A percentile compares a stretch with the other conserved stretches of the same genome.
Evolutionary conservation across 208 protist genomes (phyloP).

Genomic region (Leptomonas pyrrhocoris): DNA sequence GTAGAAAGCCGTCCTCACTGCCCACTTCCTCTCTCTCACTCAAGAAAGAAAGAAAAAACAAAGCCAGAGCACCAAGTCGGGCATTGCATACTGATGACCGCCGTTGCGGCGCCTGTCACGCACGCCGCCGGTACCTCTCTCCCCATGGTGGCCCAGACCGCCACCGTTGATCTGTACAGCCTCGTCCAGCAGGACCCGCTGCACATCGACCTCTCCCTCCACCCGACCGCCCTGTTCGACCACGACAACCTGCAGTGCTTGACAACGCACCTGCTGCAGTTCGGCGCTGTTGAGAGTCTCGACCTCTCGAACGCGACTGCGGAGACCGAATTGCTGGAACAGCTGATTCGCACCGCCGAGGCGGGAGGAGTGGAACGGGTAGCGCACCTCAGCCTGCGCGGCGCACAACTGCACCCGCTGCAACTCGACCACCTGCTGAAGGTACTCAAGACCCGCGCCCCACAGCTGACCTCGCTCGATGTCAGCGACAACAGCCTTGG

Average conservation of each 20-base stretch:
- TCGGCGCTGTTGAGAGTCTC: conserved; percentile 29
- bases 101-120: background rate
- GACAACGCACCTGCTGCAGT: conserved; percentile 38
- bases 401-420: conserved; percentile 13
- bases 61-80: background rate
- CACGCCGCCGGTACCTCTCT: background rate
- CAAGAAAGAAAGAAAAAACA: too few relatives aligned
- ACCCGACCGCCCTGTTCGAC: conserved; percentile 28
- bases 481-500: conserved; percentile 57
- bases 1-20: too few relatives aligned
- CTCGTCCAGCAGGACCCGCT: conserved; percentile 38
- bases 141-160: conserved; percentile 22
- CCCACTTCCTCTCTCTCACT: too few relatives aligned
- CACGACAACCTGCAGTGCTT: conserved; percentile 37
- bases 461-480: conserved; percentile 44
- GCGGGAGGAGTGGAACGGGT: conserved; percentile 17
- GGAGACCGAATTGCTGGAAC: conserved; percentile 7
- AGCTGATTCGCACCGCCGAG: conserved; percentile 17
- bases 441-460: conserved; percentile 17
- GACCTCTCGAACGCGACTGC: conserved; percentile 18
- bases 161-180: conserved; percentile 18
- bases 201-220: conserved; percentile 33
- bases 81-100: conserved; percentile 7
- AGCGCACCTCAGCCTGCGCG: conserved; percentile 26
- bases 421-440: conserved; percentile 18